Evolutionary conservation across 1,139 yeast species (phyloP), one percentile per base, ranked within the genome.

Genomic region (Taphrina pruni): DNA sequence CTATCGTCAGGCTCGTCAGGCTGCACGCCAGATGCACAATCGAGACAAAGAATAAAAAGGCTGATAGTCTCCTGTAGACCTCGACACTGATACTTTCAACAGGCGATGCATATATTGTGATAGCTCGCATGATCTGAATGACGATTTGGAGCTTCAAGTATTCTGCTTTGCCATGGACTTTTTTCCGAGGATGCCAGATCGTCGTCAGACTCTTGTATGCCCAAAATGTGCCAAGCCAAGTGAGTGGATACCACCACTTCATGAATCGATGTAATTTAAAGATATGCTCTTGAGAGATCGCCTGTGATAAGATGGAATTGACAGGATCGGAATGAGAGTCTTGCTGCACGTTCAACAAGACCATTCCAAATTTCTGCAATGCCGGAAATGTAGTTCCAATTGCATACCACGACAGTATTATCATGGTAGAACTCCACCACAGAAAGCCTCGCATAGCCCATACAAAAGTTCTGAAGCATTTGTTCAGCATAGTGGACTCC

Each of bases 401-500:
- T 12, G 51, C 12, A 50, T 50, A 71, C 67, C 69, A 72, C n/a
- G 58, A 2, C 20, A 71, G 36, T 11, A 52, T 39, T 3, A 48
- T 35, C 6, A 71, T 9, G 26, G 58, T 43, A 43, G 71, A 17
- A 12, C n/a, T 5, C 70, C 71, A 68, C 72, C 73, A 72, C 9
- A 57, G 12, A 6, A 36, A 21, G 8, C 73, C 73, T 2, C 73
- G 62, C 11, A 72, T 11, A 17, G 43, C 20, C 73, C 73, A 72
- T 6, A 72, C 39, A 7, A 39, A 20, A 9, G 65, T 36, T 50
- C 51, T 17, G 32, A 70, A 32, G 11, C 14, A 11, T 21, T 57
- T 46, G 6, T 35, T 35, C 38, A n/a, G 36, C 36, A 21, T 8
- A 50, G 12, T 8, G 8, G n/a, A 11, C 14, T 39, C 36, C 21